Conservation (phyloP, 2,329 filamentous ascomycete genomes). For the Fusarium torulosum region DNA sequence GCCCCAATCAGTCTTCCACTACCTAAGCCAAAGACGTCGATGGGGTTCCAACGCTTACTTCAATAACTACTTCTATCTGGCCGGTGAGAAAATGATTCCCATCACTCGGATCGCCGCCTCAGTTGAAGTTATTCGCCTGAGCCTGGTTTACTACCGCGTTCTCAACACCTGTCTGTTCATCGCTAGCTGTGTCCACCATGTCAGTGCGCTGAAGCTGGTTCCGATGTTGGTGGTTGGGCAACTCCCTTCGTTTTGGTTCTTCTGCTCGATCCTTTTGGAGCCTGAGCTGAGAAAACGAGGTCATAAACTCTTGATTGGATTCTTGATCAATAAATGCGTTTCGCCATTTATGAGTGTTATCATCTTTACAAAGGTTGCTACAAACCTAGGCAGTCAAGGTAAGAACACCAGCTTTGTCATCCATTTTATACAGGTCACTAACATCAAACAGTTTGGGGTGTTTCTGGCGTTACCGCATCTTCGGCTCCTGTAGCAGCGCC, state of each 20-base stretch:
- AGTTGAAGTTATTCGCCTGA: constrained; percentile 50
- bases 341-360: constrained; percentile 41
- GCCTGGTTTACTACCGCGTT: constrained; percentile 53
- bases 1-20: constrained; percentile 51
- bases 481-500: constrained; percentile 16
- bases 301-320: constrained; percentile 38
- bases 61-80: constrained; percentile 53
- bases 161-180: constrained; percentile 51
- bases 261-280: constrained; percentile 36
- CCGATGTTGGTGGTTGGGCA: constrained; percentile 39
- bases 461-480: constrained; percentile 42
- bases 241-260: constrained; percentile 37
- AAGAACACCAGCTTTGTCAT: neutral
- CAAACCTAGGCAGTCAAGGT: constrained; percentile 41
- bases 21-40: constrained; percentile 51
- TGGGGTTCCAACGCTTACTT: constrained; percentile 55
- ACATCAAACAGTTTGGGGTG: constrained; percentile 32
- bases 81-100: constrained; percentile 55
- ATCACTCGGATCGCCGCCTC: constrained; percentile 50
- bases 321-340: constrained; percentile 38
- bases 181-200: constrained; percentile 9
- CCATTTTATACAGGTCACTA: neutral
- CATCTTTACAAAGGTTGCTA: constrained; percentile 45
- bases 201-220: constrained; percentile 28
- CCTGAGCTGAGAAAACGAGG: constrained; percentile 28